Base-by-base conservation (phyloP, 192 early-diverging fungal genomes). In the Umbelopsis vinacea region DNA sequence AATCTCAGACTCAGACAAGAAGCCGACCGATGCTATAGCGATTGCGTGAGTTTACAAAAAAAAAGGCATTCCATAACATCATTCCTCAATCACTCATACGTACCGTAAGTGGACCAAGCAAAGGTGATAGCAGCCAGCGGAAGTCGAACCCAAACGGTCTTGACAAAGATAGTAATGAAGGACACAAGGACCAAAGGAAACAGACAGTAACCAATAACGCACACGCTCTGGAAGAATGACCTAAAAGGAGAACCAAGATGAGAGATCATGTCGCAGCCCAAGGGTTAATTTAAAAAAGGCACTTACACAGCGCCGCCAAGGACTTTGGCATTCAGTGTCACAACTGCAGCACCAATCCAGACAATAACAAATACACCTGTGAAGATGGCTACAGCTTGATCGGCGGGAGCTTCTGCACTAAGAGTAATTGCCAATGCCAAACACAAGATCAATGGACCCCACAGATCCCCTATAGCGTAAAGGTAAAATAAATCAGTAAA, bases 191-290 rank as follows among this genome's bases (percentile, higher is more conserved):
- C 91, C 70, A 99, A 83, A 10, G 97, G 97, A 71, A 97, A 99
- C 68, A 98, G 82, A 79, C 97, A 99, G 83, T 99, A 99, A 9
- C 96, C 96, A 63, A 99, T 85, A 17, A 96, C 92, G 81, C 97
- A 99, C 8, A 99, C 95, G 73, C 90, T 92, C 74, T 99, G 97
- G 80, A 97, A 97, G 74, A 99, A 97, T 10, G 97, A 99, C 10
- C 92, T 95, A 78, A 29, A 52, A 46, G 24, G 9, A 37, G 14
- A 33, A 11, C 15, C n/a, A 9, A 33, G 22, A 67, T 46, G 17
- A 67, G 35, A 8, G 33, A 70, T 46, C 26, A 68, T 50, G 48
- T 29, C n/a, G n/a, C n/a, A n/a, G n/a, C n/a, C 29, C 29, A 29
- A 29, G 29, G 29, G 60, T 19, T 6, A 12, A 17, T 4, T 1